Evolutionary conservation across 2,329 filamentous ascomycete genomes (phyloP), one percentile per base, ranked within the genome.

Genomic region (Colletotrichum tofieldiae): DNA sequence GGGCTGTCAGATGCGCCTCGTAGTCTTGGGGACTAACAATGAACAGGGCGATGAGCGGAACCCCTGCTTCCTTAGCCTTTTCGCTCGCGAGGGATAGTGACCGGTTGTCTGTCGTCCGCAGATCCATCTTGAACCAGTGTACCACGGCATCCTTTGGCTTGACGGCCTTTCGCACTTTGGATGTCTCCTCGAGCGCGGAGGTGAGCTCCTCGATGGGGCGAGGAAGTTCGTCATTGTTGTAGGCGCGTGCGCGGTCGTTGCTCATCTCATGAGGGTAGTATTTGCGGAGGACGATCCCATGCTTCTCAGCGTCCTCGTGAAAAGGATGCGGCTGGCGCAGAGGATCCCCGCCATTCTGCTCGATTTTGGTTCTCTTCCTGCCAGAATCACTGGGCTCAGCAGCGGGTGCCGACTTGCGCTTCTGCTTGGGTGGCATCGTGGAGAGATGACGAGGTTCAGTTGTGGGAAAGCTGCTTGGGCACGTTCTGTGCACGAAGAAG

Each of bases 61-160:
- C 87, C 0, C 88, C 88, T n/a, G 89, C 86, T 47, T 90, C 87
- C 70, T 90, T 91, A 1, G 94, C 94, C 69, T 82, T 83, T 69
- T 90, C 83, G 67, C 89, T 91, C 0, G 95, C 95, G 73, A 91
- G 81, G 43, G 88, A 87, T 32, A 98, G 81, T 0, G 89, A 89
- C 11, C 89, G 92, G 79, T 97, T 98, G 80, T 98, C 95, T 0
- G 83, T 81, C 1, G 88, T 86, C 3, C 95, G 88, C 62, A 97
- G 82, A 79, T 98, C 95, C 77, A 89, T 91, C 82, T 96, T 97
- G 85, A 96, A 98, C 95, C 95, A 98, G 82, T 97, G 94, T 0
- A 97, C 89, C 0, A 97, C 92, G 0, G 91, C 90, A 35, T 89
- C 84, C 39, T 89, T 88, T 0, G 87, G 83, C 1, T 82, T 73